Percentiles rank a stretch among this genome's conserved stretches.
Conservation (phyloP, 495 filamentous ascomycete species). For the Podospora comata region DNA sequence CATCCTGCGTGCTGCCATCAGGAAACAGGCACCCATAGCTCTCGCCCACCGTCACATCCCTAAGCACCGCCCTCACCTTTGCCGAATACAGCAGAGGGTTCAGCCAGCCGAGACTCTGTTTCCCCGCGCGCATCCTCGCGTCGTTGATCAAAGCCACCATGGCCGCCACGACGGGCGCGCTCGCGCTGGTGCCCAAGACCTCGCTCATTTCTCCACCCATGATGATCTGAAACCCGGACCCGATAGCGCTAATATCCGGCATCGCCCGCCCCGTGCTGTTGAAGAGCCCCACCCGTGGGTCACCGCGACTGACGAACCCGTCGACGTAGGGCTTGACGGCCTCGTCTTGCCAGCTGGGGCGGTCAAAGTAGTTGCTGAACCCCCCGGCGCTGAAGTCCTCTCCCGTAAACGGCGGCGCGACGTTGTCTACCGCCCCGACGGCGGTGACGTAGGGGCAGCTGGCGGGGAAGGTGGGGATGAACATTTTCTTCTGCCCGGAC, state of each 20-base stretch:
- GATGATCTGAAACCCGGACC: conserved; percentile 38
- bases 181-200: conserved; percentile 43
- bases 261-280: conserved; percentile 62
- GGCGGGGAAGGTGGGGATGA: conserved; percentile 68
- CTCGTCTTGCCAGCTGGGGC: conserved; percentile 61
- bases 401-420: conserved; percentile 54
- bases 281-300: conserved; percentile 43
- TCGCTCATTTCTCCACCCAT: conserved; percentile 30
- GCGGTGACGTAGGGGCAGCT: conserved; percentile 79
- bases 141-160: conserved; percentile 42
- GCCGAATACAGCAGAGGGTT: conserved; percentile 37
- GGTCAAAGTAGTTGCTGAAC: conserved; percentile 66
- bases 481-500: conserved; percentile 51
- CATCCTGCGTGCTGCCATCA: conserved; percentile 19
- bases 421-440: conserved; percentile 65
- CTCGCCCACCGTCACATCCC: conserved; percentile 34
- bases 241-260: conserved; percentile 61
- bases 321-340: conserved; percentile 56
- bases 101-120: conserved; percentile 40
- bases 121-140: conserved; percentile 37
- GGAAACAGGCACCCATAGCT: conserved; percentile 37
- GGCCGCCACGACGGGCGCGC: conserved; percentile 41
- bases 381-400: conserved; percentile 62
- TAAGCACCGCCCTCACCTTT: conserved; percentile 27
- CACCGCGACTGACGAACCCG: conserved; percentile 43